Evolutionary conservation across 768 basidiomycete species (phyloP).

Genomic region (Agaricus sinodeliciosus): DNA sequence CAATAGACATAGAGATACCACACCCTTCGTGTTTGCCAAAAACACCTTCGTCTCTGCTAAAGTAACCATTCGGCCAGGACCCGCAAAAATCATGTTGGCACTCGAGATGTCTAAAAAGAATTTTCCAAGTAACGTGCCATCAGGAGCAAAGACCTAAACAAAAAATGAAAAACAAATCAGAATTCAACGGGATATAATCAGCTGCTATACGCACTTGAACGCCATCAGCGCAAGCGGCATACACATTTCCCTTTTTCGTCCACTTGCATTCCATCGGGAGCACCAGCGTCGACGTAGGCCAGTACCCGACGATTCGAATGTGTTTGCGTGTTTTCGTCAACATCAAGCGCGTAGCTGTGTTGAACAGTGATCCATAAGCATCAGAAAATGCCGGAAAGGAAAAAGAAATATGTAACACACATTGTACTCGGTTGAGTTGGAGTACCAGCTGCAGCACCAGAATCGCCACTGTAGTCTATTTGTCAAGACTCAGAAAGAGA

Average conservation of each 20-base stretch:
- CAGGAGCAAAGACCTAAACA: conserved; percentile 12
- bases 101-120: conserved; percentile 45
- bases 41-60: conserved; percentile 42
- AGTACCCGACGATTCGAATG: conserved; percentile 59
- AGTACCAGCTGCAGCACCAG: conserved; percentile 41
- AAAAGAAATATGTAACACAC: conserved; percentile 30
- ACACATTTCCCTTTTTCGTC: conserved; percentile 63
- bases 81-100: conserved; percentile 43
- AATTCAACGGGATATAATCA: too few relatives aligned
- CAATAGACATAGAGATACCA: too few relatives aligned
- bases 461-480: conserved; percentile 36
- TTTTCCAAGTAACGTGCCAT: conserved; percentile 57
- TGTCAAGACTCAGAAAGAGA: too few relatives aligned
- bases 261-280: conserved; percentile 62
- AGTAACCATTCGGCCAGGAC: conserved; percentile 34
- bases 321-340: conserved; percentile 44
- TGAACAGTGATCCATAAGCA: not conserved
- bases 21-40: conserved; percentile 25
- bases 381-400: too few relatives aligned
- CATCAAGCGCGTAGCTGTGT: conserved; percentile 60
- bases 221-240: conserved; percentile 63
- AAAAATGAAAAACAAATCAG: too few relatives aligned
- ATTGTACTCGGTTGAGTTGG: conserved; percentile 64
- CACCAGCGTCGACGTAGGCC: conserved; percentile 58
- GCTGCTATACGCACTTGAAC: conserved; percentile 36